phyloP scores from a whole-genome alignment of 371 early-diverging fungal species.

The Choanephora cucurbitarum region DNA sequence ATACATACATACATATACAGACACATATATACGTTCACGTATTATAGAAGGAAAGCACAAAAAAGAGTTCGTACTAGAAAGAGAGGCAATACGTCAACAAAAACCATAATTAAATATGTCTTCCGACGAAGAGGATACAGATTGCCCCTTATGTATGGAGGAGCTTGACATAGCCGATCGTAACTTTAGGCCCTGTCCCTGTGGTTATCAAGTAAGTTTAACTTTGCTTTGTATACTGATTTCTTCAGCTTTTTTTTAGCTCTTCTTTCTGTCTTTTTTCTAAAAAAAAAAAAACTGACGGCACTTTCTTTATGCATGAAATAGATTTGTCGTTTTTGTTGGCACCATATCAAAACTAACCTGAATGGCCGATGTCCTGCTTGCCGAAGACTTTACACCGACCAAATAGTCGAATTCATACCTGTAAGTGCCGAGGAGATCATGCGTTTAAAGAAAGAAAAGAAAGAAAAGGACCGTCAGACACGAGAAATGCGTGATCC shows the following conservation, averaged over 20 bases:
- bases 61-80: too few species aligned
- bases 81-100: background rate
- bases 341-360: slow-evolving; percentile 94
- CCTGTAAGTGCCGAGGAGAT: slow-evolving; percentile 87
- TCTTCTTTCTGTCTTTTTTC: too few species aligned
- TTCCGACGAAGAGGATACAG: slow-evolving; percentile 84
- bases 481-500: slow-evolving; percentile 88
- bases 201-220: slow-evolving; percentile 89
- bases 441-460: slow-evolving; percentile 71
- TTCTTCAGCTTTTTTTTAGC: too few species aligned
- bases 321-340: slow-evolving; percentile 98
- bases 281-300: too few species aligned
- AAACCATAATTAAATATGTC: slow-evolving; percentile 12
- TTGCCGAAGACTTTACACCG: slow-evolving; percentile 83
- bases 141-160: slow-evolving; percentile 98
- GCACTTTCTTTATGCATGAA: too few species aligned
- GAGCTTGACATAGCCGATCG: slow-evolving; percentile 94
- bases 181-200: slow-evolving; percentile 95
- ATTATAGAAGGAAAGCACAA: too few species aligned
- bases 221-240: too few species aligned
- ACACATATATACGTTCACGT: too few species aligned
- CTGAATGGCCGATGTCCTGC: slow-evolving; percentile 94
- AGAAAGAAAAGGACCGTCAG: slow-evolving; percentile 86
- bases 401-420: slow-evolving; percentile 87
- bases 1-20: too few species aligned